phyloP scores from a whole-genome alignment of 1,139 yeast species.

The Blastobotrys illinoisensis region DNA sequence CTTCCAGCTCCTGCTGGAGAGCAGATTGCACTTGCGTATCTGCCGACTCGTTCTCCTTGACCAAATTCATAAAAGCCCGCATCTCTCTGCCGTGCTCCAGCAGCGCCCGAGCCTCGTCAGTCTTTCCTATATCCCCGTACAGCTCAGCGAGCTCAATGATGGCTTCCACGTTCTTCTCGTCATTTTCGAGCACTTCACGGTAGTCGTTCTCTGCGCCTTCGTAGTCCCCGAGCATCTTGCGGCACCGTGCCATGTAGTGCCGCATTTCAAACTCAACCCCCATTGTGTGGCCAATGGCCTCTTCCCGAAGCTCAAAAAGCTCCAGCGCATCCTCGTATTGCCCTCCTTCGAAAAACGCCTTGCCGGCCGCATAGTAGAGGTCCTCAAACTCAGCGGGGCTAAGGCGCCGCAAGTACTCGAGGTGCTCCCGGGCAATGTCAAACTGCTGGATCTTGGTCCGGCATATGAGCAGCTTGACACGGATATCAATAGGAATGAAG shows the following conservation, averaged over 20 bases:
- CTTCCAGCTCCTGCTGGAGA: neutral
- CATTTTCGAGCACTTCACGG: constrained; percentile 47
- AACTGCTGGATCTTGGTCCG: constrained; percentile 60
- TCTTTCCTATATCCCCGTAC: constrained; percentile 59
- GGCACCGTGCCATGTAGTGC: constrained; percentile 69
- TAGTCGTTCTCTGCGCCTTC: constrained; percentile 66
- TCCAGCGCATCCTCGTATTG: constrained; percentile 66
- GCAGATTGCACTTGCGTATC: neutral
- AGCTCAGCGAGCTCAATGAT: constrained; percentile 80
- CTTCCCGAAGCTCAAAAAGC: constrained; percentile 50
- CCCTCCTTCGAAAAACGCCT: constrained; percentile 62
- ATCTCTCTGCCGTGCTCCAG: constrained; percentile 16
- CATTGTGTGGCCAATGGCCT: constrained; percentile 14
- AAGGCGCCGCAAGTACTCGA: constrained; percentile 51
- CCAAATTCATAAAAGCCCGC: neutral
- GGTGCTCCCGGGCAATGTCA: constrained; percentile 69
- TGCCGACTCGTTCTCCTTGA: neutral
- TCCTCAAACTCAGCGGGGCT: constrained; percentile 64
- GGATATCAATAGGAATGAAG: constrained; percentile 74
- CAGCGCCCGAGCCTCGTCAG: constrained; percentile 45
- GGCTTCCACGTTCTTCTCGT: constrained; percentile 64
- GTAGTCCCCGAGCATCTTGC: constrained; percentile 64
- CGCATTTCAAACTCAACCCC: constrained; percentile 12
- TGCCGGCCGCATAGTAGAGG: constrained; percentile 71
- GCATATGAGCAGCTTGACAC: constrained; percentile 71